Evolutionary conservation across 2,329 filamentous ascomycete genomes (phyloP).

Genomic region (Cephalotrichum gorgonifer): DNA sequence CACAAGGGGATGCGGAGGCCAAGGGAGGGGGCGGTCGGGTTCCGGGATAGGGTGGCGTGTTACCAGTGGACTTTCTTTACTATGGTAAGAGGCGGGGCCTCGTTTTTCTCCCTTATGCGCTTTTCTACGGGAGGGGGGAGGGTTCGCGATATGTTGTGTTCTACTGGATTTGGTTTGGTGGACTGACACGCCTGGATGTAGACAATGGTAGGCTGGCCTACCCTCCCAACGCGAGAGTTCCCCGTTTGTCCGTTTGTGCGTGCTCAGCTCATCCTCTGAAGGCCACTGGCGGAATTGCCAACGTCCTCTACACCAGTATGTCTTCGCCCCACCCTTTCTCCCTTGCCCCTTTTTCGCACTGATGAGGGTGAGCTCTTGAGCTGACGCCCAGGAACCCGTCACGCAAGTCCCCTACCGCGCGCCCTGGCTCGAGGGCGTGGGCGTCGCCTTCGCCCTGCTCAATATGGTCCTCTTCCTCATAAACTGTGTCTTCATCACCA

Average conservation of each 20-base stretch:
- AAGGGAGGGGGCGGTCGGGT: constrained; percentile 22
- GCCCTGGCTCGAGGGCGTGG: constrained; percentile 46
- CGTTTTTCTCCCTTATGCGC: neutral
- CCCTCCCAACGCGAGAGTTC: too few relatives aligned
- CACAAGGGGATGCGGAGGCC: constrained; percentile 16
- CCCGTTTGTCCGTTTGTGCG: constrained; percentile 1
- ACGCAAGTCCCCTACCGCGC: constrained; percentile 2
- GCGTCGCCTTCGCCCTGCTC: constrained; percentile 49
- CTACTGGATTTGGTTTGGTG: neutral
- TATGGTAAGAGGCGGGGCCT: constrained; percentile 22
- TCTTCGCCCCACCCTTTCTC: constrained; percentile 3
- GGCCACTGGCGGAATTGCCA: constrained; percentile 47
- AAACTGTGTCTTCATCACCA: constrained; percentile 53
- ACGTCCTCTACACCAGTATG: constrained; percentile 43
- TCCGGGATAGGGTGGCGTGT: constrained; percentile 40
- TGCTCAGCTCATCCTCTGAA: constrained; percentile 18
- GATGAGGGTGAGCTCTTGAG: neutral
- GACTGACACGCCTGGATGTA: neutral
- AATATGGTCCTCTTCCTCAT: constrained; percentile 53
- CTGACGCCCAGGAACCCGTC: neutral
- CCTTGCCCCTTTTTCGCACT: neutral
- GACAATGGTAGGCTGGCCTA: constrained; percentile 2
- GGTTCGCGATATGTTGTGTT: neutral
- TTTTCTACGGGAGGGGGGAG: neutral
- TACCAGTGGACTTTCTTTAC: constrained; percentile 72